phyloP scores from a whole-genome alignment of 1,284 basidiomycete species.

The Pholiota adiposa region DNA sequence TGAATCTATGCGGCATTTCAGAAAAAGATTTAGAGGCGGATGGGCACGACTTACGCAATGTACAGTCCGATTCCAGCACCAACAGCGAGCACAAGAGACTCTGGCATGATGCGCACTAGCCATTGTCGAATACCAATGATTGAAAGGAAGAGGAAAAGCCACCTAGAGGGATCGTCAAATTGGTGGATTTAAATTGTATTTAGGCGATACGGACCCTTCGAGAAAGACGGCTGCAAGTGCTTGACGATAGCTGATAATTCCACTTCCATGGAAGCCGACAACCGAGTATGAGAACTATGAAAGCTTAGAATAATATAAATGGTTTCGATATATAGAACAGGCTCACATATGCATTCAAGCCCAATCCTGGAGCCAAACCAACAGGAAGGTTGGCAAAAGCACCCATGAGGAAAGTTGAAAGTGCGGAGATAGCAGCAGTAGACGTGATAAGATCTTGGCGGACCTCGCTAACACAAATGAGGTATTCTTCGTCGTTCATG shows the following conservation, averaged over 20 bases:
- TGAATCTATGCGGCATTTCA: conserved; percentile 50
- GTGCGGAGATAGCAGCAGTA: conserved; percentile 78
- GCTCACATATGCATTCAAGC: conserved; percentile 83
- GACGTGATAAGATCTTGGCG: conserved; percentile 76
- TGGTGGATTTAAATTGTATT: not conserved
- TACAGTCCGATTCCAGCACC: conserved; percentile 91
- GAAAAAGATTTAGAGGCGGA: not conserved
- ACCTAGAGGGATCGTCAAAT: conserved; percentile 41
- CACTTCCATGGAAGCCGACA: conserved; percentile 82
- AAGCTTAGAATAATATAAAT: not conserved
- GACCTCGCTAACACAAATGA: conserved; percentile 68
- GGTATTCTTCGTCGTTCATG: conserved; percentile 60
- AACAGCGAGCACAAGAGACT: conserved; percentile 83
- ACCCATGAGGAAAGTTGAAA: conserved; percentile 84
- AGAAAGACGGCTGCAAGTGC: conserved; percentile 88
- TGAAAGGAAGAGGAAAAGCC: conserved; percentile 87
- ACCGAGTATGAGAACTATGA: conserved; percentile 86
- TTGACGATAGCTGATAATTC: conserved; percentile 78
- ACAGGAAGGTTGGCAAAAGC: conserved; percentile 85
- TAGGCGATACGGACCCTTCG: conserved; percentile 66
- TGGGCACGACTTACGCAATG: conserved; percentile 58
- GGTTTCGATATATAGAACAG: not conserved
- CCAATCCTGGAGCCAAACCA: conserved; percentile 80
- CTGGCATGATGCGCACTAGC: conserved; percentile 88
- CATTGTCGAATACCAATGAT: conserved; percentile 88